Base-by-base conservation (phyloP, 2,329 filamentous ascomycete species). In the Colletotrichum melonis region DNA sequence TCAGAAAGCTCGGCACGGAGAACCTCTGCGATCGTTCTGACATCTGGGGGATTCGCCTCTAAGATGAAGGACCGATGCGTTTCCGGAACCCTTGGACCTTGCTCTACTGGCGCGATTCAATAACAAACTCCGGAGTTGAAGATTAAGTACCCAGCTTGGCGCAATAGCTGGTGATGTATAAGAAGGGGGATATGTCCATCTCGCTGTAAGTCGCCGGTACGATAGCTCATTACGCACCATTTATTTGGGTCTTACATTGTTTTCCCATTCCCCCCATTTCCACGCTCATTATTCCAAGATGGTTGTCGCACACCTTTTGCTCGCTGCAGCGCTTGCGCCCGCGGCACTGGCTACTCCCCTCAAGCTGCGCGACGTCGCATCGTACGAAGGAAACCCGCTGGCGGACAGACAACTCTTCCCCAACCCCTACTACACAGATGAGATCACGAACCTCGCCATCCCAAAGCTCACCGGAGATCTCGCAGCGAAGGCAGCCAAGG, bases 381-480 rank as follows among this genome's bases (percentile, higher is more conserved):
- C 77, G 24, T 78, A 78, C 55, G 75, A 82, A 12, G 87, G 86
- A 12, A 83, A 82, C 74, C 79, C 80, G n/a, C 82, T 82, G 71
- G 59, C 76, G 49, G 78, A 77, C 14, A 78, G 79, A 49, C 82
- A 80, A 66, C 77, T 83, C 46, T 80, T 81, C 56, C 78, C 82
- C 66, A 84, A 85, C 72, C 79, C 81, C 11, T 81, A 80, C 67
- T 83, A 82, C 65, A 78, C 82, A 55, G 77, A 80, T 2, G 80
- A 84, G 73, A 79, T 85, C 38, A 81, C 84, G 49, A 84, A 78
- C 49, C 79, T 83, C 2, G 89, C 89, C 3, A 86, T 91, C 46
- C 89, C 90, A 4, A 87, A 88, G 3, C 81, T 90, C 72, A 83
- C 84, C 11, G 81, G 85, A 6, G 82, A 86, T 16, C 80, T 87